Percentiles rank a stretch among this genome's conserved stretches.
Evolutionary conservation across 2,329 filamentous ascomycete species (phyloP).

Genomic region (Aureobasidium sp.): DNA sequence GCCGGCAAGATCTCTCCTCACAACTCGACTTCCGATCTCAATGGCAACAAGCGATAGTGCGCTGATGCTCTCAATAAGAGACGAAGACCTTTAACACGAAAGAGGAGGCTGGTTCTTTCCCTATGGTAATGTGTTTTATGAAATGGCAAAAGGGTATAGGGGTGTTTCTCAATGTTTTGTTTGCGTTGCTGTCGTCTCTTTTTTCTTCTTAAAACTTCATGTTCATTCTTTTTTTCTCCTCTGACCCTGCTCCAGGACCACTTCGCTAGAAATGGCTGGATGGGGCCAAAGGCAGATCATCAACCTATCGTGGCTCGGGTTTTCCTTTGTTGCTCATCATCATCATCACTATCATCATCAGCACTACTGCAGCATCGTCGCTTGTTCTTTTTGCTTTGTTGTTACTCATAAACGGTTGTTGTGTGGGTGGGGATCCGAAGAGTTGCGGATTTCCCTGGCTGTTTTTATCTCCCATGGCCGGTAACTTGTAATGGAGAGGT

Average conservation of each 20-base stretch:
- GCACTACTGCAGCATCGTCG: not conserved
- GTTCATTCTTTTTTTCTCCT: not conserved
- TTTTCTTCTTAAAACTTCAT: not conserved
- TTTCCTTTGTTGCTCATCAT: not conserved
- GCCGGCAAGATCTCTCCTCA: conserved; percentile 25
- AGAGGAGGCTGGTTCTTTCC: not conserved
- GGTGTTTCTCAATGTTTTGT: conserved; percentile 1
- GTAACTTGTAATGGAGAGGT: conserved; percentile 3
- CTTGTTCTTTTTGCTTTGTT: not conserved
- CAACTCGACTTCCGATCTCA: not conserved
- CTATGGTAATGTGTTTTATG: conserved; percentile 8
- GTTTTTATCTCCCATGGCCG: not conserved
- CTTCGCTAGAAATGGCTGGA: not conserved
- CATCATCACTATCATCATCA: not conserved
- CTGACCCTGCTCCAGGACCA: not conserved
- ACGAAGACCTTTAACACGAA: not conserved
- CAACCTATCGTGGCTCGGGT: not conserved
- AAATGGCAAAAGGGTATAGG: not conserved
- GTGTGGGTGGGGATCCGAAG: conserved; percentile 8
- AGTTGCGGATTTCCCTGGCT: not conserved
- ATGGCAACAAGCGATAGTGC: conserved; percentile 5
- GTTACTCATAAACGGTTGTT: not conserved
- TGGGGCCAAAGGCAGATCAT: not conserved
- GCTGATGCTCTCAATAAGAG: not conserved
- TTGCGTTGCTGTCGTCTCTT: not conserved